Conservation (phyloP, 176 grass and related monocot species). For the Leersia perrieri region DNA sequence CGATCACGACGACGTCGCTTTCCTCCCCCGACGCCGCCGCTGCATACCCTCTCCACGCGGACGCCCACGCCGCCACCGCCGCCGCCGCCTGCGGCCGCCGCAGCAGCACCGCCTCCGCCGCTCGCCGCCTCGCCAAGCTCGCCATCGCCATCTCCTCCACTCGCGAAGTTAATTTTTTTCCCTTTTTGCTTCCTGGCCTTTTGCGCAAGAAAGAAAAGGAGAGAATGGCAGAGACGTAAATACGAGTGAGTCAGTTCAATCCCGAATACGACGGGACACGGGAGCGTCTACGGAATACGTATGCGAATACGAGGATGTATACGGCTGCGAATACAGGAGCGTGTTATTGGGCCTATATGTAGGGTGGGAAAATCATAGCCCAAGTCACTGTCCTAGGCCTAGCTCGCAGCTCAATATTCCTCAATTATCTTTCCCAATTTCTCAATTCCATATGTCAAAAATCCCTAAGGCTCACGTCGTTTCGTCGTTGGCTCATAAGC, state of each 20-base stretch:
- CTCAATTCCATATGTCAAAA: too few species aligned
- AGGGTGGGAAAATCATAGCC: too few species aligned
- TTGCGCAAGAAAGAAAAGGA: slow-evolving; percentile 19
- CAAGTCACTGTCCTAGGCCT: too few species aligned
- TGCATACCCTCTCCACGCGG: slow-evolving; percentile 47
- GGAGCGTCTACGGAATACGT: too few species aligned
- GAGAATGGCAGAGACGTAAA: background rate
- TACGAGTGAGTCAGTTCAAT: background rate
- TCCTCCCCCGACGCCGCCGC: slow-evolving; percentile 53
- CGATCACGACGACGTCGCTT: slow-evolving; percentile 87
- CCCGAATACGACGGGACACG: too few species aligned
- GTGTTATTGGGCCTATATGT: too few species aligned
- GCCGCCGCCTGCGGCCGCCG: slow-evolving; percentile 30
- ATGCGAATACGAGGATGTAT: too few species aligned
- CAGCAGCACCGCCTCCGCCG: slow-evolving; percentile 37
- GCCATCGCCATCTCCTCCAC: slow-evolving; percentile 61
- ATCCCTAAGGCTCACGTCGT: too few species aligned
- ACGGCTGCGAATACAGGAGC: too few species aligned
- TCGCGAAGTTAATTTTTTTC: background rate
- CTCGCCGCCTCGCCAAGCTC: slow-evolving; percentile 67
- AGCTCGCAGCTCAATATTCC: too few species aligned
- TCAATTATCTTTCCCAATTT: too few species aligned
- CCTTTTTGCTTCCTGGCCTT: slow-evolving; percentile 15
- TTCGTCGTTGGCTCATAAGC: too few species aligned
- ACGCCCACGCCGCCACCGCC: slow-evolving; percentile 17